These are phyloP conservation scores for Linderina pennispora DNA, from an alignment of 192 early-diverging fungal genomes.

Conservation along the genomic window DNA sequence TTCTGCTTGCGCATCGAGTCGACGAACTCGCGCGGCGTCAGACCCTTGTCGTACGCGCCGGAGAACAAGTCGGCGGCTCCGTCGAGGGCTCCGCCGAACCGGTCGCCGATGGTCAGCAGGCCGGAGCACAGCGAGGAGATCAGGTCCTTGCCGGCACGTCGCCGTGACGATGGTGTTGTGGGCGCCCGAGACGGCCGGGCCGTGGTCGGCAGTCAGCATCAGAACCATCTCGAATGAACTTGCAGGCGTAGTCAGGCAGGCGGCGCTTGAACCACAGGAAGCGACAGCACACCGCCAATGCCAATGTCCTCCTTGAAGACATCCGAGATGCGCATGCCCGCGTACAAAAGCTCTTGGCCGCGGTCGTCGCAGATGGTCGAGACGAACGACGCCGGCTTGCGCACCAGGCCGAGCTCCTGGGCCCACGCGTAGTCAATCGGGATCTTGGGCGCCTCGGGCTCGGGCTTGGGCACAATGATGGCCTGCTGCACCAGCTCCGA, in stretches of 20 bases:
- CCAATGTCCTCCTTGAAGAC: slow-evolving; percentile 99
- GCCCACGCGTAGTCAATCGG: slow-evolving; percentile 99
- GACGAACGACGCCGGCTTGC: slow-evolving; percentile 97
- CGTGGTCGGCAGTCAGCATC: slow-evolving; percentile 99
- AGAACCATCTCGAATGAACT: slow-evolving; percentile 99
- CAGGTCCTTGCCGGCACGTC: slow-evolving; percentile 96
- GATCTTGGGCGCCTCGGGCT: slow-evolving; percentile 96
- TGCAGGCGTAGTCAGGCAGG: slow-evolving; percentile 87
- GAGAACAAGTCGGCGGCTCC: slow-evolving; percentile 93
- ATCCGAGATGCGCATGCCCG: slow-evolving; percentile 96
- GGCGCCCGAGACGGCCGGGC: slow-evolving; percentile 94
- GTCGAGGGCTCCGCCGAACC: slow-evolving; percentile 96
- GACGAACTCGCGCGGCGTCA: slow-evolving; percentile 92
- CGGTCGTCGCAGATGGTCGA: slow-evolving; percentile 99
- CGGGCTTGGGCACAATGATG: slow-evolving; percentile 61
- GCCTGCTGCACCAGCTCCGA: slow-evolving; percentile 66
- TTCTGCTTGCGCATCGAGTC: slow-evolving; percentile 90
- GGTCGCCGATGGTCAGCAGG: slow-evolving; percentile 94
- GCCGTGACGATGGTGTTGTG: slow-evolving; percentile 88
- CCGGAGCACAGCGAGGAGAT: slow-evolving; percentile 92
- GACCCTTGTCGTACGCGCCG: slow-evolving; percentile 85
- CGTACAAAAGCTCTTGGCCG: slow-evolving; percentile 97
- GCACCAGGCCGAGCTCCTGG: slow-evolving; percentile 94
- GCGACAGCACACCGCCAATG: slow-evolving; percentile 93
- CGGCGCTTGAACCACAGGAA: slow-evolving; percentile 99